Evolutionary conservation across 2,329 filamentous ascomycete genomes (phyloP).

Genomic region (Fusarium sp.): DNA sequence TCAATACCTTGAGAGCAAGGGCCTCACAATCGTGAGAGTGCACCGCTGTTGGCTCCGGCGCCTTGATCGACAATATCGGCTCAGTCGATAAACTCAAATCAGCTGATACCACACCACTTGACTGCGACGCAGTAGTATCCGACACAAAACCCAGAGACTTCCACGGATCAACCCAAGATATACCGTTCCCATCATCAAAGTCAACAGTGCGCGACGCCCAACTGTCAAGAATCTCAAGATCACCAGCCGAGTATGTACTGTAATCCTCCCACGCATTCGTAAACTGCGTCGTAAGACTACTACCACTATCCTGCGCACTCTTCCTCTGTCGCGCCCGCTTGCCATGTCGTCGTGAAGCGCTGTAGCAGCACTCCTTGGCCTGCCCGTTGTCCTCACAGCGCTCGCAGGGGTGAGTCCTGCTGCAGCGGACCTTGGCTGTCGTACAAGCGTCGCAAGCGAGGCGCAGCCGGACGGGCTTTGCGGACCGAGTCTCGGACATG

Average conservation of each 20-base stretch:
- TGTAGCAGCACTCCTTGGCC: conserved; percentile 20
- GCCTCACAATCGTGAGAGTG: conserved; percentile 16
- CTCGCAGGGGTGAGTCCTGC: conserved; percentile 29
- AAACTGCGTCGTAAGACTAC: background rate
- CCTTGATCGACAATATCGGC: background rate
- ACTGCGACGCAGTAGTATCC: background rate
- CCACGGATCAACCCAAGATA: conserved; percentile 21
- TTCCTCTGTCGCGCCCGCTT: conserved; percentile 22
- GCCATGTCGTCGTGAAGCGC: conserved; percentile 16
- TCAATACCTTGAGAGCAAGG: background rate
- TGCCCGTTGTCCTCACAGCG: conserved; percentile 24
- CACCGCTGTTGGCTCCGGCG: background rate
- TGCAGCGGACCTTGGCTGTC: conserved; percentile 30
- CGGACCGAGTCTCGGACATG: conserved; percentile 13
- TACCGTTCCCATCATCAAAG: conserved; percentile 8
- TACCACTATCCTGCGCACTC: background rate
- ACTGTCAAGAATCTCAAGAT: conserved; percentile 3
- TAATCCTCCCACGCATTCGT: conserved; percentile 6
- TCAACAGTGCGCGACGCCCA: conserved; percentile 17
- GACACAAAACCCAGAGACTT: background rate
- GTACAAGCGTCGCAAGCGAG: conserved; percentile 32
- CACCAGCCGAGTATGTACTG: background rate
- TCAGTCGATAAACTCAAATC: background rate
- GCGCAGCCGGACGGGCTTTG: conserved; percentile 20
- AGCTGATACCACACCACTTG: conserved; percentile 8